Evolutionary conservation across 2,329 filamentous ascomycete genomes (phyloP), one percentile per base, ranked within the genome.

Genomic region (Cytospora leucostoma): DNA sequence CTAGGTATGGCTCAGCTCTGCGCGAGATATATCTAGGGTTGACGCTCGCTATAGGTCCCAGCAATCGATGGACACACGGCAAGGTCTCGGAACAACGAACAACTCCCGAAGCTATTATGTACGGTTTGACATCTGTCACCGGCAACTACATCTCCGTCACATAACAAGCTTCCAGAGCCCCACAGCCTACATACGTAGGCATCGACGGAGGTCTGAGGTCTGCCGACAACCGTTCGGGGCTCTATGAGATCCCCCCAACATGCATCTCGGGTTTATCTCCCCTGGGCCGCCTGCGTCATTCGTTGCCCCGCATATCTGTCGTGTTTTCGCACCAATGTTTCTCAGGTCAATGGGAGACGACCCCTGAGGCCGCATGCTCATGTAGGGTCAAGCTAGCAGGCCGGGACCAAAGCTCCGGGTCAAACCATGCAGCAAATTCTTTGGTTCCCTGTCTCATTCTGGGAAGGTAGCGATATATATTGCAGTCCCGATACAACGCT

Each of bases 201-300:
- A 34, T 37, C 50, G 19, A 33, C 51, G 51, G 32, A 55, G 33
- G 51, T 49, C 51, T 55, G 32, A 55, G 33, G 51, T 49, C 51
- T 55, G 58, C 58, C 58, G 58, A 54, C 33, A 40, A 49, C 50
- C 40, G 47, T 61, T 32, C 35, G 58, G 37, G 58, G 54, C 35
- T 51, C 51, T 51, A 37, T 54, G 58, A 40, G 50, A 54, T 37
- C 12, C 37, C 53, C 50, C 58, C 32, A 27, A 38, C 58, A 54
- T 60, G 58, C 34, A 49, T 17, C 37, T 51, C 58, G 47, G 27
- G 58, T 37, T 8, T 47, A 8, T 21, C 44, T 5, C 10, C n/a
- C n/a, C 21, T 47, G 44, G 44, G 17, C 15, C 40, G n/a, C 40
- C 40, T 44, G 10, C 40, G 15, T 8, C 15, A 21, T 21, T 21